phyloP scores from a whole-genome alignment of 352 stramenopile genomes.

The Phytophthora cajani region DNA sequence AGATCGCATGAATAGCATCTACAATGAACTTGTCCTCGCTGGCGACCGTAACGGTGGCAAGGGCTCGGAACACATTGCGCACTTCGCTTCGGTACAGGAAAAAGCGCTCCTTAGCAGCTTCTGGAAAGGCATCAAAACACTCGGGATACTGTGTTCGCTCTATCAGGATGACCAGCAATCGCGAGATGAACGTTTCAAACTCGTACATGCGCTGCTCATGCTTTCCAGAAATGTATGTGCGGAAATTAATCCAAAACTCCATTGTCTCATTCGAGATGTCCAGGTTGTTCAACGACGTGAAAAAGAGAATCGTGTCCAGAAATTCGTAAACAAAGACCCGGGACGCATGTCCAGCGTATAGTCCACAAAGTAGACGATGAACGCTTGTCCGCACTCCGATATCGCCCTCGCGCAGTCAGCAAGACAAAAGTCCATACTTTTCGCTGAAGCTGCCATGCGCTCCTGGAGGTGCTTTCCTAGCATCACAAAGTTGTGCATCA shows the following conservation, averaged over 20 bases:
- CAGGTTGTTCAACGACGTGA: slow-evolving; percentile 71
- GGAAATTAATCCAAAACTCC: slow-evolving; percentile 86
- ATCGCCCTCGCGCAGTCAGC: slow-evolving; percentile 61
- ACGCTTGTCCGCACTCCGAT: slow-evolving; percentile 77
- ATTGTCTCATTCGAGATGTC: slow-evolving; percentile 82
- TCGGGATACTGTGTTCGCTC: slow-evolving; percentile 74
- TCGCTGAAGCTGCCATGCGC: slow-evolving; percentile 23
- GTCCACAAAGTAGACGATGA: slow-evolving; percentile 85
- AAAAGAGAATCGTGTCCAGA: slow-evolving; percentile 69
- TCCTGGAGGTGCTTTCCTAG: slow-evolving; percentile 68
- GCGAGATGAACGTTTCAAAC: slow-evolving; percentile 79
- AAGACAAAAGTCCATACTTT: slow-evolving; percentile 56
- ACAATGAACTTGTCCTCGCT: slow-evolving; percentile 86
- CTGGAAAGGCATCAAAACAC: slow-evolving; percentile 56
- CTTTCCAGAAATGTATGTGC: slow-evolving; percentile 78
- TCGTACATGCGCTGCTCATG: slow-evolving; percentile 70
- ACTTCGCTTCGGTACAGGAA: slow-evolving; percentile 75
- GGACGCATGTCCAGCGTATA: slow-evolving; percentile 66
- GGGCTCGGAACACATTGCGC: slow-evolving; percentile 74
- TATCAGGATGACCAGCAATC: slow-evolving; percentile 71
- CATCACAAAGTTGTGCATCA: slow-evolving; percentile 83
- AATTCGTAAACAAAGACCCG: slow-evolving; percentile 80
- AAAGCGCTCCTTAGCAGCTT: slow-evolving; percentile 68
- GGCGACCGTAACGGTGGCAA: slow-evolving; percentile 69
- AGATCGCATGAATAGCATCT: slow-evolving; percentile 74